These are phyloP conservation scores for Simplicillium aogashimaense DNA, from an alignment of 2,329 filamentous ascomycete species.

Conservation along the genomic window DNA sequence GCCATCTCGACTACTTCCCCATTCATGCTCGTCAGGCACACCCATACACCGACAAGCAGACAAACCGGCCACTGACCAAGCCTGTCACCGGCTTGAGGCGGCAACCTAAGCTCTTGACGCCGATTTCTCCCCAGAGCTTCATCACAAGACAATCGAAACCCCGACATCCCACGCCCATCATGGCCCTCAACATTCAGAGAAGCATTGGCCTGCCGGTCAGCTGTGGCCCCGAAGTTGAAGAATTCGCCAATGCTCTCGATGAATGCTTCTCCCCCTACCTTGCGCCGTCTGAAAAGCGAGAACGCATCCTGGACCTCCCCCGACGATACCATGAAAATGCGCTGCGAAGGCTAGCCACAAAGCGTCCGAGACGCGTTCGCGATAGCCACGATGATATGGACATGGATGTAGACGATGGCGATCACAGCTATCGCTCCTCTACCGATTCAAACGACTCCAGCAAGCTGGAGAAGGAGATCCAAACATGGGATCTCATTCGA, in stretches of 20 bases:
- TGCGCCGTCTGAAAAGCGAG: constrained; percentile 43
- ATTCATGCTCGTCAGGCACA: too few relatives aligned
- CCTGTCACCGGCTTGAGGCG: too few relatives aligned
- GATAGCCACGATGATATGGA: constrained; percentile 35
- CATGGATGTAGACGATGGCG: constrained; percentile 45
- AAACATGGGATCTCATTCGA: constrained; percentile 81
- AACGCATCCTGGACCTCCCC: constrained; percentile 55
- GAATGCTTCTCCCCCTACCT: constrained; percentile 50
- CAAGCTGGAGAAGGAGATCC: constrained; percentile 70
- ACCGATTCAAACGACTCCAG: constrained; percentile 15
- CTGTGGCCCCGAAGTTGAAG: constrained; percentile 73
- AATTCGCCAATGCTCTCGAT: constrained; percentile 76
- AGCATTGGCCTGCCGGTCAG: constrained; percentile 29
- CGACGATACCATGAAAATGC: constrained; percentile 49
- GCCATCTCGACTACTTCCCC: too few relatives aligned
- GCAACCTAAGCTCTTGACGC: too few relatives aligned
- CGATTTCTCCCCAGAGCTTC: not conserved
- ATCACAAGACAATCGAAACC: not conserved
- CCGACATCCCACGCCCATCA: constrained; percentile 17
- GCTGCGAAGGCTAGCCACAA: constrained; percentile 19
- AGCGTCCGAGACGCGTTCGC: constrained; percentile 16
- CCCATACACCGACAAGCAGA: too few relatives aligned
- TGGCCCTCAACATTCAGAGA: constrained; percentile 4
- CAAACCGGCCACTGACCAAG: constrained; percentile 1
- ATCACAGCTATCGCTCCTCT: constrained; percentile 20